Percentiles rank a stretch among this genome's conserved stretches.
phyloP scores from a whole-genome alignment of 2,329 filamentous ascomycete genomes.

The Chaetomium sp. region DNA sequence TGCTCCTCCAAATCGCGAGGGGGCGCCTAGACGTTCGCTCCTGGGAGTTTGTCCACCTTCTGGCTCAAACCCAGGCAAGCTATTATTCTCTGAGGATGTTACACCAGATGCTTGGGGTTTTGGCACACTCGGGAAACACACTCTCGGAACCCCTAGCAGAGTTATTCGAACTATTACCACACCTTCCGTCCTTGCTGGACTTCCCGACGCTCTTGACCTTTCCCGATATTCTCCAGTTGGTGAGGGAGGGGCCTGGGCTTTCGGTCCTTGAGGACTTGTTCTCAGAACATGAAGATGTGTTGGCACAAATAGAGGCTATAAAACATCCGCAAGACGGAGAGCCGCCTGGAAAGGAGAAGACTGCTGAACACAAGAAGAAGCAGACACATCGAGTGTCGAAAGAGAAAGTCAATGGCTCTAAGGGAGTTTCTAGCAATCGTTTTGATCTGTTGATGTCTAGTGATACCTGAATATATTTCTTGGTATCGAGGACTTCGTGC shows the following conservation, averaged over 20 bases:
- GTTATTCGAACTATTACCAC: background rate
- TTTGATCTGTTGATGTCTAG: constrained; percentile 15
- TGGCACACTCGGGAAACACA: constrained; percentile 14
- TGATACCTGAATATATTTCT: too few species aligned
- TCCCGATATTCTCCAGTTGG: constrained; percentile 6
- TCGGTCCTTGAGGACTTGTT: constrained; percentile 12
- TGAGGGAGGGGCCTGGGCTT: constrained; percentile 13
- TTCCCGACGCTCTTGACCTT: constrained; percentile 17
- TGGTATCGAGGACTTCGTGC: too few species aligned
- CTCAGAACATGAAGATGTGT: constrained; percentile 11
- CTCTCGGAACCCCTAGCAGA: background rate
- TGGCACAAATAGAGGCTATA: constrained; percentile 9
- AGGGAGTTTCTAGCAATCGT: constrained; percentile 12
- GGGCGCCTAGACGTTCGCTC: constrained; percentile 30
- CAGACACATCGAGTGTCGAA: constrained; percentile 5
- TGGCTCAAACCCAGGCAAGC: constrained; percentile 53
- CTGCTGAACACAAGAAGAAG: constrained; percentile 5
- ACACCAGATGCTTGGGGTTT: constrained; percentile 40
- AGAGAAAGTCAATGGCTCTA: background rate
- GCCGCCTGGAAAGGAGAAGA: background rate
- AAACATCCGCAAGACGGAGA: constrained; percentile 5
- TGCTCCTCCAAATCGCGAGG: constrained; percentile 25
- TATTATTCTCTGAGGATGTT: constrained; percentile 56
- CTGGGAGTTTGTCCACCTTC: constrained; percentile 57
- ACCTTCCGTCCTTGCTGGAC: constrained; percentile 14